Evolutionary conservation across 2,329 filamentous ascomycete species (phyloP), one percentile per base, ranked within the genome.

Genomic region (Colletotrichum liriopes): DNA sequence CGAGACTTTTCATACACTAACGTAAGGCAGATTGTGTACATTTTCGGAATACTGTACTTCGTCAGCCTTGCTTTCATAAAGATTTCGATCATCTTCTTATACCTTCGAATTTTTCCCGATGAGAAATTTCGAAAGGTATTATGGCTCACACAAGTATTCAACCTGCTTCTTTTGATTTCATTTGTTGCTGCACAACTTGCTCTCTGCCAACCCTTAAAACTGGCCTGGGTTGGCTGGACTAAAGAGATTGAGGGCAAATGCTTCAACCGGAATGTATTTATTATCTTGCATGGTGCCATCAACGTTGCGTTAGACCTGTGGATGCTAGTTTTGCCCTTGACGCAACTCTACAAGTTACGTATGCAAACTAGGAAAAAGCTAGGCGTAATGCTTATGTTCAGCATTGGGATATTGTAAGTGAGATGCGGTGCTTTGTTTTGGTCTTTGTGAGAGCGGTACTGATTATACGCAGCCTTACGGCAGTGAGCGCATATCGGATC

Each of bases 261-360:
- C 69, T 76, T 80, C 5, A 78, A 84, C 45, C 77, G 84, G 56
- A 79, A 79, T 26, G 75, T 75, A 3, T 81, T 83, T 39, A 79
- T 77, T 32, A 86, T 84, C 77, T 75, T 81, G n/a, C 79, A 80
- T 58, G 81, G 84, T 1, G 80, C 75, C 0, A 78, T 86, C 61
- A 86, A 84, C 63, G 86, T 87, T 43, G 72, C 80, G 1, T 80
- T 84, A 37, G 86, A 88, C 72, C 8, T 85, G 5, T 75, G 82
- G 58, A 83, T 86, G 58, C 79, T 87, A 39, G 78, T 77, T 0
- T 73, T 87, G 6, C 85, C 86, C 0, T 78, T 86, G 5, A 77
- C 79, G 7, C 78, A 81, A 20, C 55, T 84, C 1, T 65, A 77
- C 9, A 64, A 75, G 0, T 73, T 84, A 32, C 74, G 77, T 8